Conservation (phyloP, 1,139 yeast species). For the Pneumocystis jirovecii region DNA sequence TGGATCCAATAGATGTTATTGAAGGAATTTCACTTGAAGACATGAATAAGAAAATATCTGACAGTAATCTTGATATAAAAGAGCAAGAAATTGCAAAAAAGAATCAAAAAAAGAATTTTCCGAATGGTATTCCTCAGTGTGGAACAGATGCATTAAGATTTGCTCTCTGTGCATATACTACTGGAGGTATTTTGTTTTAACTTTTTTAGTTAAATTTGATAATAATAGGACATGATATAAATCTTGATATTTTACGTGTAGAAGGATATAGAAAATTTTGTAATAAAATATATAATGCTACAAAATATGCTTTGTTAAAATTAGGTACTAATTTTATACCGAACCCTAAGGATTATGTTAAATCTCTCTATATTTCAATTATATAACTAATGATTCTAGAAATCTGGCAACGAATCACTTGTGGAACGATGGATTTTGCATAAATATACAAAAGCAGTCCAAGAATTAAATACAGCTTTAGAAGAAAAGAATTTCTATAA, state of each 20-base stretch:
- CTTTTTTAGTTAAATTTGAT: not conserved
- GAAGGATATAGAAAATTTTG: constrained; percentile 99
- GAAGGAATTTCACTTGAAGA: constrained; percentile 67
- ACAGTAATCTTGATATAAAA: constrained; percentile 79
- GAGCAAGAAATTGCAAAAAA: constrained; percentile 76
- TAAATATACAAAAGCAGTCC: constrained; percentile 58
- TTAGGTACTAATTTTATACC: constrained; percentile 80
- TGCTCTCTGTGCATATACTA: constrained; percentile 94
- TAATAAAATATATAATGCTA: constrained; percentile 97
- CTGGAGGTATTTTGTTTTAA: constrained; percentile 42
- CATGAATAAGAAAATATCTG: constrained; percentile 59
- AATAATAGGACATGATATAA: constrained; percentile 61
- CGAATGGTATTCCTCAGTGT: constrained; percentile 96
- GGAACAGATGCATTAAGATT: constrained; percentile 98
- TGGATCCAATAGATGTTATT: constrained; percentile 91
- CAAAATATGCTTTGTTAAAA: constrained; percentile 88
- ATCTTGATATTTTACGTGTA: constrained; percentile 87
- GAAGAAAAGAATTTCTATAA: constrained; percentile 82
- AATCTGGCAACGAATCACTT: constrained; percentile 70
- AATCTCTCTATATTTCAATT: constrained; percentile 11
- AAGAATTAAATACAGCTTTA: constrained; percentile 46
- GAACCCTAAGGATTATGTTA: constrained; percentile 36
- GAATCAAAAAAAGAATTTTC: constrained; percentile 83
- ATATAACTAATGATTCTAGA: constrained; percentile 16
- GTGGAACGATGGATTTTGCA: constrained; percentile 96